phyloP scores from a whole-genome alignment of 148 eudicot genomes.

The Oxyria digyna region DNA sequence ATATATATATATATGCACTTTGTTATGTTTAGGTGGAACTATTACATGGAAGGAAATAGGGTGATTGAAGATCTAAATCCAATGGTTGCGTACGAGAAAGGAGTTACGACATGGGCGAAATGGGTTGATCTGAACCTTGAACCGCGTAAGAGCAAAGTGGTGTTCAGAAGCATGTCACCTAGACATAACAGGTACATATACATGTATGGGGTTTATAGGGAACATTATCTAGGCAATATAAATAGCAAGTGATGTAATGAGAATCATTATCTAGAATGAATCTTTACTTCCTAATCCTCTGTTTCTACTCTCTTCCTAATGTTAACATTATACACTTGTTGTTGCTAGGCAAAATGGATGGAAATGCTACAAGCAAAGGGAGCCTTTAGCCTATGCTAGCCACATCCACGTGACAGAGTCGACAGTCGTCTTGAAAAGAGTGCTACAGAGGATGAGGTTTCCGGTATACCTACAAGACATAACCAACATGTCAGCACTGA shows the following conservation, averaged over 20 bases:
- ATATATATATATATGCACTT: neutral
- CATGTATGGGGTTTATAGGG: neutral
- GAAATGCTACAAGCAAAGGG: constrained; percentile 69
- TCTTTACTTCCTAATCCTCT: no score
- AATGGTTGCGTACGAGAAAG: constrained; percentile 68
- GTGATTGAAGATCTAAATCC: constrained; percentile 36
- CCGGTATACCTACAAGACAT: constrained; percentile 63
- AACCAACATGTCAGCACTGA: constrained; percentile 49
- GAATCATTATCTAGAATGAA: no score
- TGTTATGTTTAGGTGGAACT: constrained; percentile 56
- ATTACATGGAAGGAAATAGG: constrained; percentile 50
- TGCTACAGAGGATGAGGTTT: constrained; percentile 49
- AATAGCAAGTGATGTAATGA: no score
- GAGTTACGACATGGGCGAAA: constrained; percentile 70
- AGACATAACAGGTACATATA: constrained; percentile 54
- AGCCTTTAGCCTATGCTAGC: constrained; percentile 40
- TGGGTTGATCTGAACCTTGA: constrained; percentile 71
- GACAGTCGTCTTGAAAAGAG: constrained; percentile 33
- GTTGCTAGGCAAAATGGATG: constrained; percentile 58
- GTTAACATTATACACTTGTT: neutral
- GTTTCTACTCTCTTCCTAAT: no score
- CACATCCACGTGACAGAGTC: constrained; percentile 48
- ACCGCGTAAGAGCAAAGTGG: constrained; percentile 46
- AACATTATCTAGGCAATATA: neutral
- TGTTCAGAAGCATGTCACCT: constrained; percentile 85